A percentile compares a stretch with the other conserved stretches of the same genome.
Conservation (phyloP, 1,284 basidiomycete genomes). For the Pascua guehoae region DNA sequence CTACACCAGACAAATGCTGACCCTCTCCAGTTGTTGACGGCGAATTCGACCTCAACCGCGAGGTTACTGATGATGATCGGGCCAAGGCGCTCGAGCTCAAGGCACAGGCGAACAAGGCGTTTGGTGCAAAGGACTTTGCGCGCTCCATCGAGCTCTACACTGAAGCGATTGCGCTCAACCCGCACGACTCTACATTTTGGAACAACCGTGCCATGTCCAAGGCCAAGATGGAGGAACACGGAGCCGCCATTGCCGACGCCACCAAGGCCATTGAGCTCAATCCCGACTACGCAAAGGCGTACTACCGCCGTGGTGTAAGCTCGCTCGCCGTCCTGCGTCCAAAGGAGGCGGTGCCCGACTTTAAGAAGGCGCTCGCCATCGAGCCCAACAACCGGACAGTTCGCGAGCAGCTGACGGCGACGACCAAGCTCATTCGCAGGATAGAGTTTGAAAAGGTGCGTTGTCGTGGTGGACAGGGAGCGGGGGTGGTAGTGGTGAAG, state of each 20-base stretch:
- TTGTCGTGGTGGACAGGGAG: conserved; percentile 1
- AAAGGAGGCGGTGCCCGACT: conserved; percentile 76
- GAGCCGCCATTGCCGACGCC: conserved; percentile 48
- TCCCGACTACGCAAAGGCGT: conserved; percentile 76
- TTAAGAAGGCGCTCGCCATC: conserved; percentile 77
- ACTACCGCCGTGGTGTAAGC: conserved; percentile 77
- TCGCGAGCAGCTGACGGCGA: conserved; percentile 74
- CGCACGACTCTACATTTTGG: conserved; percentile 51
- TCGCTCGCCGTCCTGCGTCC: conserved; percentile 85
- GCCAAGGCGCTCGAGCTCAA: conserved; percentile 68
- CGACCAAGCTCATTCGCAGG: conserved; percentile 73
- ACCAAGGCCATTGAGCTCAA: conserved; percentile 82
- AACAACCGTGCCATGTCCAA: conserved; percentile 52
- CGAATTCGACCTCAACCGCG: conserved; percentile 42
- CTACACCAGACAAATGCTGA: no score
- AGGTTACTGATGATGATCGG: conserved; percentile 64
- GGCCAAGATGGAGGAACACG: conserved; percentile 54
- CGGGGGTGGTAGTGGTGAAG: background rate
- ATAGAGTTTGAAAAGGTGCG: conserved; percentile 83
- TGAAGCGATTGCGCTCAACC: conserved; percentile 73
- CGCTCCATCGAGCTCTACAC: conserved; percentile 69
- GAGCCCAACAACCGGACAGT: conserved; percentile 85
- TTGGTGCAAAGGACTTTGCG: conserved; percentile 61
- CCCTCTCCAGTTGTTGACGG: conserved; percentile 15
- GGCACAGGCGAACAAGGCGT: conserved; percentile 79